Evolutionary conservation across 495 filamentous ascomycete species (phyloP), one percentile per base, ranked within the genome.

Genomic region (Halenospora varia): DNA sequence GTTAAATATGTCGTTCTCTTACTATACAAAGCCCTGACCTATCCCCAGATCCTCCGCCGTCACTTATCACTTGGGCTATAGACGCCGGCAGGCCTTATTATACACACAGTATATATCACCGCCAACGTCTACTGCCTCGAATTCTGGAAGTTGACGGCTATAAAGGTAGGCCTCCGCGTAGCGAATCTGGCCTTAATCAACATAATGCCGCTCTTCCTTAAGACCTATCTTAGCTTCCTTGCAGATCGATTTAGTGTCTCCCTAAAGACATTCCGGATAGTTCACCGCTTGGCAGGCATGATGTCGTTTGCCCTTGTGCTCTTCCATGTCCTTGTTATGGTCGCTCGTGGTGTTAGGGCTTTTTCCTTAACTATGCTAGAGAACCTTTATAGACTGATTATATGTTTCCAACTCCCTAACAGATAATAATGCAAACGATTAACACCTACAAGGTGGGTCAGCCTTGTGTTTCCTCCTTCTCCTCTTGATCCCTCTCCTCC

Each of bases 271-370:
- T 51, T 23, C 23, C 48, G 23, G 18, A 22, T 10, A 15, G 48
- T 51, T 18, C 48, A 51, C 25, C 48, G 48, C 25, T 51, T 23
- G 48, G 48, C 23, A 51, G 48, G 48, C 10, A 51, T 51, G 11
- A 51, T 25, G 48, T 51, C 48, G 48, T 51, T 51, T 22, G 48
- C 25, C 23, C 48, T 51, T 29, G 17, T 51, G 23, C 48, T 51
- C 18, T 18, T 51, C 23, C 48, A 51, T 22, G 25, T 25, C 18
- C 25, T 51, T 22, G 10, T 26, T 11, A 18, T 22, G n/a, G 18
- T 51, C n/a, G 48, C 23, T 25, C 17, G 18, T 51, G 17, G 48
- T 10, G 18, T 10, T 22, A 17, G 45, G 20, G n/a, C 19, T 23
- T 51, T 51, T 22, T 25, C 23, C 18, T 51, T 51, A 26, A 51